Base-by-base conservation (phyloP, 805 yeast genomes). In the Kodamaea fukazawae region DNA sequence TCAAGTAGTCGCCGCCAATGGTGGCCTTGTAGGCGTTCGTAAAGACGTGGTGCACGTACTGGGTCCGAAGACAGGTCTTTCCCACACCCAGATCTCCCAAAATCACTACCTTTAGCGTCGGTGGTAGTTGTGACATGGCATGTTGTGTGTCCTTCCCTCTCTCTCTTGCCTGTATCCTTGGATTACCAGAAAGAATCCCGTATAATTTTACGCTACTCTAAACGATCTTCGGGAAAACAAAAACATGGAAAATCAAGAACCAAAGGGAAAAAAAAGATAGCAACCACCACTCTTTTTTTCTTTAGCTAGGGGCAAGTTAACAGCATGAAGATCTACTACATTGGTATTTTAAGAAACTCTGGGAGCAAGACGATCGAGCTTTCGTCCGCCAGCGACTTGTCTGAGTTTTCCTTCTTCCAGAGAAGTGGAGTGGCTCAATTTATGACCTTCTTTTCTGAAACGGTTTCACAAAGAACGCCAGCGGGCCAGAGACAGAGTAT, bases 401-500 rank as follows among this genome's bases (percentile, higher is more conserved):
- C 88, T 17, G 83, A 83, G 50, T 91, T 91, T 65, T 80, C 93
- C 20, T 93, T 86, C 65, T 93, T 93, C 62, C 96, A 91, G 67
- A 75, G 90, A 52, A 65, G 74, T 42, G 71, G 78, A 31, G 96
- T 90, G 18, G 81, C 85, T 14, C 96, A 91, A 64, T 91, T 93
- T 66, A 86, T 91, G 96, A 79, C 95, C 3, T 93, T 93, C 63
- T 90, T 93, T 65, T 77, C 95, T 17, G 86, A 81, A 54, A 93
- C 99, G 2, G 91, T 91, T 17, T 81, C 95, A 11, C 83, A 81
- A 47, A 81, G 99, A 66, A 93, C 99, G 2, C 66, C 73, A 29
- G 73, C 91, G 1, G 96, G 96, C 34, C 91, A 88, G 66, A 81
- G 98, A 67, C 99, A 93, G 63, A 78, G 88, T 60, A 86, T 93